These are phyloP conservation scores for Chlorophyllum brunneum DNA, from an alignment of 768 basidiomycete species.

Conservation along the genomic window DNA sequence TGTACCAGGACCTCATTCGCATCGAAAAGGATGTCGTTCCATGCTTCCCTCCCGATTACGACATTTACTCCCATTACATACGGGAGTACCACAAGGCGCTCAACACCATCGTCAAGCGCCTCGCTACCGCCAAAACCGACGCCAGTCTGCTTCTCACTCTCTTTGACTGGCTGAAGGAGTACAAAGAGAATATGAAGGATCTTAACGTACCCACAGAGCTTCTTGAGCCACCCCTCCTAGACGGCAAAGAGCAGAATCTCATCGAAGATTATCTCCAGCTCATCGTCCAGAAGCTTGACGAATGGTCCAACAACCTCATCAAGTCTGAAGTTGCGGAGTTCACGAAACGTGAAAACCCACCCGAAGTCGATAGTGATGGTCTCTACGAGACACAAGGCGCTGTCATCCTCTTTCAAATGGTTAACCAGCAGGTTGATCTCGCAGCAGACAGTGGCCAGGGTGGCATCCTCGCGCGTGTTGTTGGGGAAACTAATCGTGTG, in stretches of 20 bases:
- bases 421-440: slow-evolving; percentile 93
- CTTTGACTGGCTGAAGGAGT: slow-evolving; percentile 94
- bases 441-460: slow-evolving; percentile 96
- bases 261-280: slow-evolving; percentile 95
- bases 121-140: slow-evolving; percentile 73
- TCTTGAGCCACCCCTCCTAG: slow-evolving; percentile 86
- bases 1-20: slow-evolving; percentile 93
- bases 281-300: slow-evolving; percentile 92
- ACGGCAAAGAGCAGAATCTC: slow-evolving; percentile 88
- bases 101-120: slow-evolving; percentile 64
- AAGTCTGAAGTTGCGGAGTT: slow-evolving; percentile 86
- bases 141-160: slow-evolving; percentile 85
- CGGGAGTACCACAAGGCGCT: slow-evolving; percentile 89
- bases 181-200: slow-evolving; percentile 93
- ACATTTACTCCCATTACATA: slow-evolving; percentile 79
- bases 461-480: slow-evolving; percentile 85
- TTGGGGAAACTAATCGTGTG: slow-evolving; percentile 82
- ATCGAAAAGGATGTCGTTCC: slow-evolving; percentile 86
- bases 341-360: slow-evolving; percentile 74
- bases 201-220: slow-evolving; percentile 78
- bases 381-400: slow-evolving; percentile 90
- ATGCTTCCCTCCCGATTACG: slow-evolving; percentile 90
- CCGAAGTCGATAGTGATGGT: slow-evolving; percentile 86
- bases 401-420: slow-evolving; percentile 96
- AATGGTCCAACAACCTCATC: slow-evolving; percentile 95